Conservation (phyloP, 75 land plant genomes). For the Cunninghamia lanceolata region DNA sequence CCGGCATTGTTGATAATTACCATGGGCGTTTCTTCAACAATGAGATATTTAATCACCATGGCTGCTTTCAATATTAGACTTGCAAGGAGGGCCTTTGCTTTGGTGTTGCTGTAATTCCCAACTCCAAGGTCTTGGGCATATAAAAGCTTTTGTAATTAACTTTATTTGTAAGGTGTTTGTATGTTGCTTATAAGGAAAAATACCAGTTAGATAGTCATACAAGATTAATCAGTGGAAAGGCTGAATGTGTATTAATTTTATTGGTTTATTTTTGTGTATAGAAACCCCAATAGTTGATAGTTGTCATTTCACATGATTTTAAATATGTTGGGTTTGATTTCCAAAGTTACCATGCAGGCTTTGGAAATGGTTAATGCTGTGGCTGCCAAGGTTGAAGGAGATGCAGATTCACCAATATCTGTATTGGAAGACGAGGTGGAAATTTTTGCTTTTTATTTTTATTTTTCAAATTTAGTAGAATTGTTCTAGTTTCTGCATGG, state of each 20-base stretch:
- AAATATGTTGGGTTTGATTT: not conserved
- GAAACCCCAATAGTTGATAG: not conserved
- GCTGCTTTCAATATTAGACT: not conserved
- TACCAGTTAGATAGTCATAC: not conserved
- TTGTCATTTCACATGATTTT: not conserved
- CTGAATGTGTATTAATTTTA: not conserved
- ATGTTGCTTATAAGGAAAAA: not conserved
- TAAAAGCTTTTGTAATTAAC: not conserved
- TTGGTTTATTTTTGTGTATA: not conserved
- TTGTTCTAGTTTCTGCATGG: not conserved
- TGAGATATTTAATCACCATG: no score
- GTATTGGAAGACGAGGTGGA: constrained; percentile 78
- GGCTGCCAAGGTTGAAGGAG: constrained; percentile 17
- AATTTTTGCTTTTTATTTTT: constrained; percentile 1
- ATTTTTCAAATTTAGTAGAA: not conserved
- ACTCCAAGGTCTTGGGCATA: not conserved
- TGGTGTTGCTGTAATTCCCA: not conserved
- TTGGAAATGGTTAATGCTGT: not conserved
- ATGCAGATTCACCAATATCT: constrained; percentile 67
- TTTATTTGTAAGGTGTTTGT: not conserved
- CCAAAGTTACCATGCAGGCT: not conserved
- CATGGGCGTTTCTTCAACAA: not conserved
- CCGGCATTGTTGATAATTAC: not conserved
- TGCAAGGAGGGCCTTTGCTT: not conserved
- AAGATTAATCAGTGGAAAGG: not conserved